Base-by-base conservation (phyloP, 805 yeast genomes). In the Starmerella vaccinii region DNA sequence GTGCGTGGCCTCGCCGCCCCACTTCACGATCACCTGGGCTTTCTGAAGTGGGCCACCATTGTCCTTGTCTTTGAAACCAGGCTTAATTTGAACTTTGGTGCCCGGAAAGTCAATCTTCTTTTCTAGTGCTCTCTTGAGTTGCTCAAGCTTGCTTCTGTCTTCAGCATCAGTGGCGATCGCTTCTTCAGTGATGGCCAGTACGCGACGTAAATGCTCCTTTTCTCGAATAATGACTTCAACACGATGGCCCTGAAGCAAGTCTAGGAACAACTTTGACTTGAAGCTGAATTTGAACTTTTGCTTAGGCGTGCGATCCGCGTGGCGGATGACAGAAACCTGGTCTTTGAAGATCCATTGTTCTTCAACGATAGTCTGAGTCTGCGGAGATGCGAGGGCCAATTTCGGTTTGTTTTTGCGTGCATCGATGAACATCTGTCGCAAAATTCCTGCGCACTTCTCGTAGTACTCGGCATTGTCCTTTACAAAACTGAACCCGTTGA, bases 1-100 rank as follows among this genome's bases (percentile, higher is more conserved):
- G 66, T 92, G 99, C 1, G 99, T 92, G 5, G 98, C 97, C 67
- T 92, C 99, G 56, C 99, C 99, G 60, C 98, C 98, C 98, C 98
- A 92, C 65, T 92, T 92, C 60, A 92, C 72, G 55, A 92, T 94
- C 56, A 92, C 81, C 67, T 92, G 98, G 22, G 90, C 97, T 64
- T 92, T 92, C 57, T 90, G 97, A 19, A 92, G 92, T 30, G 81
- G 80, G 12, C 59, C 64, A 15, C 13, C 72, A 69, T 59, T 76
- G 75, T 58, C 61, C 56, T 59, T 58, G 49, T 58, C 59, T 52
- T 57, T 58, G 53, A 60, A 59, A 2, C 61, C 81, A 0, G 99
- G 99, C 65, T 92, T 92, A 60, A 92, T 70, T 69, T 92, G 99
- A 54, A 92, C 83, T 64, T 92, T 92, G 0, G 99, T 92, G 9